Base-by-base conservation (phyloP, 805 yeast genomes). In the Wickerhamomyces bovis region DNA sequence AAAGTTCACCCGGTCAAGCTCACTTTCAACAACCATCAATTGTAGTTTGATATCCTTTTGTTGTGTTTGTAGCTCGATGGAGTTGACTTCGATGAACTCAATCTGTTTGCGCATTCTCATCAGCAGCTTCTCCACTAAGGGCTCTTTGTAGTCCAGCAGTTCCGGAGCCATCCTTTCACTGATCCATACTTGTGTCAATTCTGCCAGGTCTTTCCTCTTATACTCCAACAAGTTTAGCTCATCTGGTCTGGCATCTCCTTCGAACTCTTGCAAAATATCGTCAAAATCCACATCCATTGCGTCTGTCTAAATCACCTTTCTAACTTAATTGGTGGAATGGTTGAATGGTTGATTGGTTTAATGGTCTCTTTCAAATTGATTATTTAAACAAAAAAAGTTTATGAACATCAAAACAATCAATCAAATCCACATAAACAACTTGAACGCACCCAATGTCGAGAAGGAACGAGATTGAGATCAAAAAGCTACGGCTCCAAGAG, bases 141-240 rank as follows among this genome's bases (percentile, higher is more conserved):
- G 71, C 15, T 73, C 73, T 49, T 88, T 81, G 60, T 85, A 92
- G 2, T 83, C 86, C 40, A 92, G 67, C n/a, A 94, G 66, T 48
- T 88, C 96, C 0, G 97, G 98, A 1, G 94, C 72, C 73, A 80
- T 80, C 45, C 96, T 73, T 62, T 94, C 99, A 44, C 84, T 77
- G 26, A 85, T 67, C 97, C 96, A 92, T 2, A 81, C 79, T 25
- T 71, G 73, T 20, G 77, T 71, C 39, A 90, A 67, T 28, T 63
- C 63, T 31, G 65, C 58, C 25, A 74, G 60, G 45, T 81, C 76
- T 16, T 64, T 60, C 18, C 61, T 57, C 52, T 68, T 58, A 43
- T 53, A 40, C 45, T 60, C 44, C 12, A 53, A 9, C 49, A 47
- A 20, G 38, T 47, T 38, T 51, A 57, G 16, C 49, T 61, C 43